Evolutionary conservation across 1,284 basidiomycete genomes (phyloP).

Genomic region (Stygiomarasmius scandens): DNA sequence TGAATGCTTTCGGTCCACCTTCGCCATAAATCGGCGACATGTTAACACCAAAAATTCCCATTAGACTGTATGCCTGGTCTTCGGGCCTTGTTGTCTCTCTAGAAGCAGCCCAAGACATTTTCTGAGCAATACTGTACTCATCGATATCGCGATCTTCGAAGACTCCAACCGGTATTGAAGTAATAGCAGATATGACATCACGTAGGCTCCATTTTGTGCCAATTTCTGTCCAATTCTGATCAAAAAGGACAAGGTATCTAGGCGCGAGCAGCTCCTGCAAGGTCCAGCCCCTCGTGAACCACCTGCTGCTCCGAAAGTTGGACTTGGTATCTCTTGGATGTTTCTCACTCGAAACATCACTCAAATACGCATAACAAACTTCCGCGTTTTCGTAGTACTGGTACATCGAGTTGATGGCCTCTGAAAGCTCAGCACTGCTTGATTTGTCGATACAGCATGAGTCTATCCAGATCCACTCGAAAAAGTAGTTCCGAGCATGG

Average conservation of each 20-base stretch:
- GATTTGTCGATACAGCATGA: not conserved
- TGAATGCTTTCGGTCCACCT: not conserved
- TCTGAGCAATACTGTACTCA: not conserved
- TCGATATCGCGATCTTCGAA: not conserved
- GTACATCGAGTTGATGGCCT: constrained; percentile 5
- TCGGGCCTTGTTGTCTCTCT: not conserved
- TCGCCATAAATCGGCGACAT: not conserved
- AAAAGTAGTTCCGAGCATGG: not conserved
- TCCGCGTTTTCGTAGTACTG: not conserved
- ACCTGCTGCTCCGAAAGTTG: not conserved
- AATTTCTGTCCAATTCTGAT: not conserved
- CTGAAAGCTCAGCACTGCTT: constrained; percentile 1
- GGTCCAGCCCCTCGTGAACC: not conserved
- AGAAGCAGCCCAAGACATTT: not conserved
- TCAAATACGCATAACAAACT: not conserved
- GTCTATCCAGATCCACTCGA: not conserved
- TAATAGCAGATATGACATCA: not conserved
- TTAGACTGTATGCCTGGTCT: not conserved
- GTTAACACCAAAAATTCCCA: not conserved
- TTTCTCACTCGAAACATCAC: not conserved
- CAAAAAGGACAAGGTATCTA: not conserved
- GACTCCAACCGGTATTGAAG: not conserved
- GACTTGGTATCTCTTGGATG: not conserved
- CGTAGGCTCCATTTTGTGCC: not conserved
- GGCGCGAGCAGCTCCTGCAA: not conserved